phyloP scores from a whole-genome alignment of 1,284 basidiomycete species.

The Sanghuangporus sanghuang region DNA sequence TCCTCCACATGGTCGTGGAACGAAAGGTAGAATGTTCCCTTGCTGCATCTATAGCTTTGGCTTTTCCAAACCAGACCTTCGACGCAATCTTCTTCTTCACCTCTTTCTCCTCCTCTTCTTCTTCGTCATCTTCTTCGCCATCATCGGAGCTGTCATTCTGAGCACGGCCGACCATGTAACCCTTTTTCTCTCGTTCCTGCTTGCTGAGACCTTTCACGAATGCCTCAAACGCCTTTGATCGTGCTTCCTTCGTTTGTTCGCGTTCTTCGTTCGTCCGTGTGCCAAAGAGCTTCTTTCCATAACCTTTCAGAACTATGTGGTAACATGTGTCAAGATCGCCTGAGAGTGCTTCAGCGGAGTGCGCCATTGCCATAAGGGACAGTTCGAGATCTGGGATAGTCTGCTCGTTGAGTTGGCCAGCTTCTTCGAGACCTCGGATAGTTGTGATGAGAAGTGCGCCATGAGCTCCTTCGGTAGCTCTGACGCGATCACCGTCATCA shows the following conservation, averaged over 20 bases:
- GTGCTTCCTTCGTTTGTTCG: constrained; percentile 28
- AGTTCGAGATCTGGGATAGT: constrained; percentile 33
- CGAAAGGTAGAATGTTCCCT: constrained; percentile 21
- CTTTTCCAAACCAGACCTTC: constrained; percentile 26
- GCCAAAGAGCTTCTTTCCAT: constrained; percentile 31
- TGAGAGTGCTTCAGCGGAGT: constrained; percentile 27
- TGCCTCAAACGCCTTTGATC: constrained; percentile 29
- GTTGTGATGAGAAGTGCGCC: constrained; percentile 35
- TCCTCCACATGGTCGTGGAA: constrained; percentile 32
- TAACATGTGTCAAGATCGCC: constrained; percentile 25
- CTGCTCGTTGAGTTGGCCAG: constrained; percentile 24
- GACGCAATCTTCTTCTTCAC: constrained; percentile 22
- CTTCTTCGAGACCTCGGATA: constrained; percentile 33
- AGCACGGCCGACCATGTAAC: constrained; percentile 14
- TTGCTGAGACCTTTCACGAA: constrained; percentile 26
- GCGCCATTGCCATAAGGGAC: constrained; percentile 28
- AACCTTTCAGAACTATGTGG: constrained; percentile 31
- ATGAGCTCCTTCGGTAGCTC: constrained; percentile 32
- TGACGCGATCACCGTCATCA: constrained; percentile 34
- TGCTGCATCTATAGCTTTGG: constrained; percentile 15
- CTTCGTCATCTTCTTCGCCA: constrained; percentile 25
- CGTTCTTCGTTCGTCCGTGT: constrained; percentile 27
- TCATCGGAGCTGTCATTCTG: constrained; percentile 12
- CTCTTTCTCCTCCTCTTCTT: constrained; percentile 23
- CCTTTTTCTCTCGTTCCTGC: constrained; percentile 22